These are phyloP conservation scores for Colletotrichum tanaceti DNA, from an alignment of 2,329 filamentous ascomycete species.

Conservation along the genomic window DNA sequence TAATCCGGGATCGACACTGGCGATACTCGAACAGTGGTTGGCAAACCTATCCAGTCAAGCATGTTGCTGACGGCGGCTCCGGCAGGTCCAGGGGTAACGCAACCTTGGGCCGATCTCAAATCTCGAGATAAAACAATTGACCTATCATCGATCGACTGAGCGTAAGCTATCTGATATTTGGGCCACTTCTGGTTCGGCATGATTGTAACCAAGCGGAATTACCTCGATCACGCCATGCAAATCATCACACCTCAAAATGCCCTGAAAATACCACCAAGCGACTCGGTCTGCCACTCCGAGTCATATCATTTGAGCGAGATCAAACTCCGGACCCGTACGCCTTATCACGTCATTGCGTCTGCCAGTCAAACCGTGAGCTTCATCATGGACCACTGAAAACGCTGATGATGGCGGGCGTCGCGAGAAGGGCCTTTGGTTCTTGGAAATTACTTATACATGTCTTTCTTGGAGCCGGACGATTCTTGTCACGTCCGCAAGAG, in stretches of 20 bases:
- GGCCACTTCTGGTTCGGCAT: not conserved
- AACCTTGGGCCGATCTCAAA: not conserved
- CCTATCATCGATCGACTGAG: not conserved
- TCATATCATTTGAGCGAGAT: not conserved
- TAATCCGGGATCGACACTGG: not conserved
- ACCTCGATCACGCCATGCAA: not conserved
- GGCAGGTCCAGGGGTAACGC: not conserved
- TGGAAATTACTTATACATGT: not conserved
- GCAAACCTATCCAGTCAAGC: not conserved
- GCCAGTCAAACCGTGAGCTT: not conserved
- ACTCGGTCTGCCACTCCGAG: not conserved
- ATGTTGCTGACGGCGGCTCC: not conserved
- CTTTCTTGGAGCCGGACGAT: not conserved
- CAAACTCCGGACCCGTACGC: not conserved
- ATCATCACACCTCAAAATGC: not conserved
- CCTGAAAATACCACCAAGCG: too few species aligned
- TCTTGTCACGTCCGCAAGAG: not conserved
- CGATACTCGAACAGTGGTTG: not conserved
- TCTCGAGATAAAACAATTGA: too few species aligned
- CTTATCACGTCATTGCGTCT: not conserved
- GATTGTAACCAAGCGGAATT: not conserved
- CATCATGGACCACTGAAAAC: not conserved
- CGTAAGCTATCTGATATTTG: not conserved
- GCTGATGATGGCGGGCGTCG: too few species aligned
- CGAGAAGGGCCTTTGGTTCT: not conserved